These are phyloP conservation scores for Aspergillus sp. DNA, from an alignment of 2,329 filamentous ascomycete species.

Conservation along the genomic window DNA sequence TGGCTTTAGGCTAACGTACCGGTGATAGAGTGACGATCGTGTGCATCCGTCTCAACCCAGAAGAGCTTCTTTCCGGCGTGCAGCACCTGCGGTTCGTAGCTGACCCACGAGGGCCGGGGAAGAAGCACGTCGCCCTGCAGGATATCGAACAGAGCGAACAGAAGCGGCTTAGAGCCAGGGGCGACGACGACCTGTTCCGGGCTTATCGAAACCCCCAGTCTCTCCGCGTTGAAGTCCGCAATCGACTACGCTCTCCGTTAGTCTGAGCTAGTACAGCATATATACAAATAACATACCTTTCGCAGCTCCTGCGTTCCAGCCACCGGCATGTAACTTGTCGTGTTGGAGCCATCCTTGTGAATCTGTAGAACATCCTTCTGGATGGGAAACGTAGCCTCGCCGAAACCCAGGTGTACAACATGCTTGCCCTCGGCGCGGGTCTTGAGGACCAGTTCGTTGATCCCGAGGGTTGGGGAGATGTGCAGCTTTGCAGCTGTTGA, in stretches of 20 bases:
- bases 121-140: conserved; percentile 5
- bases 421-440: conserved; percentile 2
- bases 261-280: not conserved
- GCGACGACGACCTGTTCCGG: conserved; percentile 4
- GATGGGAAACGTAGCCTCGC: conserved; percentile 3
- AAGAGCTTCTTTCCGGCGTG: conserved; percentile 5
- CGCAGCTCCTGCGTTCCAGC: not conserved
- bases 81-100: conserved; percentile 4
- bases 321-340: conserved; percentile 4
- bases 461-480: conserved; percentile 5
- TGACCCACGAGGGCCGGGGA: conserved; percentile 6
- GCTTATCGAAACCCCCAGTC: not conserved
- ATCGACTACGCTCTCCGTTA: not conserved
- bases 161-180: conserved; percentile 5
- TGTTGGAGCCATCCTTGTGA: not conserved
- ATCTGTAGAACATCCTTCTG: conserved; percentile 4
- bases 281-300: not conserved
- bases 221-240: conserved; percentile 1
- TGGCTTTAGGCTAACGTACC: not conserved
- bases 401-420: conserved; percentile 2
- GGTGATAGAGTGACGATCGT: conserved; percentile 1
- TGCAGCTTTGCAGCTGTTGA: conserved; percentile 1
- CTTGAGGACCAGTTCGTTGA: conserved; percentile 4
- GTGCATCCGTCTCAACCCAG: conserved; percentile 2
- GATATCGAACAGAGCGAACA: conserved; percentile 6